Evolutionary conservation across 2,329 filamentous ascomycete genomes (phyloP).

Genomic region (Zymoseptoria passerinii): DNA sequence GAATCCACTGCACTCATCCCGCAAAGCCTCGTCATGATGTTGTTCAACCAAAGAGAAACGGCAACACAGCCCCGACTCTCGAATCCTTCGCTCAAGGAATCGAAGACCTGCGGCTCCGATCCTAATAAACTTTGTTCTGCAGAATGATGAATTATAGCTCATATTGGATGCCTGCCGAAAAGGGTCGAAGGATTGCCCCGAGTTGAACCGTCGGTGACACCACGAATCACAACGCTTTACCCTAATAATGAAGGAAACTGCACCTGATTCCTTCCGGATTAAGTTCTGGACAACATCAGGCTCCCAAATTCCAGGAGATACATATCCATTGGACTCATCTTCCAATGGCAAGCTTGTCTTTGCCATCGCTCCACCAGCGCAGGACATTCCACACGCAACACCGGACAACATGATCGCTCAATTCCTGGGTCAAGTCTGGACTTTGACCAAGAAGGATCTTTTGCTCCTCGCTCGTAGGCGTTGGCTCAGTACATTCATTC

Average conservation of each 20-base stretch:
- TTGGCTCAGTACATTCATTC: slow-evolving; percentile 44
- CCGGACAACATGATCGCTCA: slow-evolving; percentile 8
- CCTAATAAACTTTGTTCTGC: too few species aligned
- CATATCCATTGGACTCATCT: background rate
- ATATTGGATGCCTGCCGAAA: background rate
- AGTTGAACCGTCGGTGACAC: background rate
- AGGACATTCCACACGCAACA: background rate
- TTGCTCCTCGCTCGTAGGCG: slow-evolving; percentile 45
- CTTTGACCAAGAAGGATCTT: slow-evolving; percentile 48
- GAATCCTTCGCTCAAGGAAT: too few species aligned
- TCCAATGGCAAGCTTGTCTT: background rate
- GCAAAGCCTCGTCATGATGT: too few species aligned
- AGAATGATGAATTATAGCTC: too few species aligned
- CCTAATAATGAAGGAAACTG: too few species aligned
- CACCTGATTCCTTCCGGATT: too few species aligned
- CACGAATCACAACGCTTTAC: background rate
- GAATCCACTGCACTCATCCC: too few species aligned
- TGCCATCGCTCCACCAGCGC: too few species aligned
- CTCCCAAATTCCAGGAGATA: background rate
- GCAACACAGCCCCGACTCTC: too few species aligned
- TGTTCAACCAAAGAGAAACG: too few species aligned
- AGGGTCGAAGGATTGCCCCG: background rate
- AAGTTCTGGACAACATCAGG: background rate
- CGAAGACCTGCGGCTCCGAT: too few species aligned
- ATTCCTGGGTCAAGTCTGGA: slow-evolving; percentile 40